Evolutionary conservation across 805 yeast species (phyloP), one percentile per base, ranked within the genome.

Genomic region (Ogataea chonburiensis): DNA sequence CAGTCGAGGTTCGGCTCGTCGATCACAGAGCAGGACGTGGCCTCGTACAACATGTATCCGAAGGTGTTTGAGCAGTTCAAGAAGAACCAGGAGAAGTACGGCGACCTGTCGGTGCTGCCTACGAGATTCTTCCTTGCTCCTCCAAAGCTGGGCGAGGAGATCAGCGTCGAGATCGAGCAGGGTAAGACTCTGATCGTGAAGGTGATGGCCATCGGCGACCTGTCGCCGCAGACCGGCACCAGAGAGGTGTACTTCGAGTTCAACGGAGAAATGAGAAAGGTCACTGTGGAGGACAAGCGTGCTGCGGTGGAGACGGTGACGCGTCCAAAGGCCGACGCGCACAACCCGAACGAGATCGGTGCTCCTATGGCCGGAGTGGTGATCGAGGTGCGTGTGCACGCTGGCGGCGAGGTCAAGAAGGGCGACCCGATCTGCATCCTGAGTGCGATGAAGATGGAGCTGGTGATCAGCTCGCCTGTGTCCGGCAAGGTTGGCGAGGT

Each of bases 351-450:
- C 58, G 96, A 93, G 52, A 81, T 93, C 46, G 98, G 98, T 52
- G 95, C 98, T 5, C 98, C 98, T 66, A 91, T 91, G 98, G 95
- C 98, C 26, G 98, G 98, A 70, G 97, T 89, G 47, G 86, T 91
- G 45, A 86, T 91, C 47, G 98, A 93, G 67, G 85, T 89, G 37
- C 86, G 95, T 59, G 87, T 88, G 46, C 86, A 87, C 70, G 77
- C 78, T 50, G 96, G 94, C 43, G 74, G 80, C 35, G 83, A 82
- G 48, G 95, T 93, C 49, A 87, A 86, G 77, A 91, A 91, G 77
- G 98, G 98, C 49, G 95, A 91, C 60, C 89, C 96, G 21, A 64
- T 91, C 47, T 94, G 95, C 44, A 95, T 91, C 17, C 74, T 91
- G 60, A 79, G 91, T 60, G 98, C 98, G 47, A 91, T 91, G 98